phyloP scores from a whole-genome alignment of 2,329 filamentous ascomycete species.

The Nigrograna mackinnonii region DNA sequence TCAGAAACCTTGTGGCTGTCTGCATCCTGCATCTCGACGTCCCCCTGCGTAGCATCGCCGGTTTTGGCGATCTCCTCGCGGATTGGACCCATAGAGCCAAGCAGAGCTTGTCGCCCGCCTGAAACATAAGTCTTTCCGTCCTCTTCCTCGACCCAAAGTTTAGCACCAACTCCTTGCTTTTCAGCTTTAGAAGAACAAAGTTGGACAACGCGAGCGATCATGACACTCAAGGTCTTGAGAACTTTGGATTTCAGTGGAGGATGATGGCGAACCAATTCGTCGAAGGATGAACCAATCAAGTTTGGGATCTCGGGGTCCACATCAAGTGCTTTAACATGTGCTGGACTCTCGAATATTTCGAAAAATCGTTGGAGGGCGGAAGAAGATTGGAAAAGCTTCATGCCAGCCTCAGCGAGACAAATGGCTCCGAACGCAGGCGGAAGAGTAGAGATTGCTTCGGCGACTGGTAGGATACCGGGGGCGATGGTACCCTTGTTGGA shows the following conservation, averaged over 20 bases:
- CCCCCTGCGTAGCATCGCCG: constrained; percentile 33
- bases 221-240: constrained; percentile 81
- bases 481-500: constrained; percentile 52
- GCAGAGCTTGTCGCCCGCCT: constrained; percentile 52
- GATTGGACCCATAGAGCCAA: constrained; percentile 45
- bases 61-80: constrained; percentile 13
- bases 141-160: constrained; percentile 68
- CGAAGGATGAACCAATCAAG: constrained; percentile 81
- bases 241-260: constrained; percentile 80
- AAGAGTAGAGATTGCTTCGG: constrained; percentile 85
- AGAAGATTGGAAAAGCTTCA: constrained; percentile 84
- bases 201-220: constrained; percentile 80
- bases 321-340: constrained; percentile 84
- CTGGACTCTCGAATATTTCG: constrained; percentile 93
- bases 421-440: constrained; percentile 91
- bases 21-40: constrained; percentile 69
- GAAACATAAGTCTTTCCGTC: constrained; percentile 64
- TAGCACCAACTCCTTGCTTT: constrained; percentile 74
- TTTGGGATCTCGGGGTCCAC: constrained; percentile 72
- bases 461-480: constrained; percentile 78
- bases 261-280: constrained; percentile 93
- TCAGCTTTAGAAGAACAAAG: constrained; percentile 73
- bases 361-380: constrained; percentile 84
- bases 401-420: constrained; percentile 83
- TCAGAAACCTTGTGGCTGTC: constrained; percentile 16